phyloP scores from a whole-genome alignment of 1,139 yeast genomes.

The Yamadazyma atmosphaerica region DNA sequence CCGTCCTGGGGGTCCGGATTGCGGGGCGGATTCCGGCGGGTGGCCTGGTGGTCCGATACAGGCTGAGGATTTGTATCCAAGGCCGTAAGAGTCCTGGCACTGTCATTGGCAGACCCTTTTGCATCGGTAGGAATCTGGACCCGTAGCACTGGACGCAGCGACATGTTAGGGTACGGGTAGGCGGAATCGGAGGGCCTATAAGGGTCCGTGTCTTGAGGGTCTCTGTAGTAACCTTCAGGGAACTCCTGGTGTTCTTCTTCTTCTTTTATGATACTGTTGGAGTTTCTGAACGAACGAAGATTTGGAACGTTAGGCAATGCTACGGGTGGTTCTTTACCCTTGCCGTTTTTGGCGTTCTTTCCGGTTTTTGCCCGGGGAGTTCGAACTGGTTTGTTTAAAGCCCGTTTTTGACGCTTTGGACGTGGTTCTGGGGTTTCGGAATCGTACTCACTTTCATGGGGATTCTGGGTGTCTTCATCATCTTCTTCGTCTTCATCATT shows the following conservation, averaged over 20 bases:
- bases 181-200: too few species aligned
- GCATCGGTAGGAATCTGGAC: constrained; percentile 53
- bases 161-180: constrained; percentile 19
- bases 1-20: not conserved
- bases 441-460: not conserved
- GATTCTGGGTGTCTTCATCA: constrained; percentile 1
- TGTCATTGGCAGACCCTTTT: constrained; percentile 20
- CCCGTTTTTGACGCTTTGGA: constrained; percentile 3
- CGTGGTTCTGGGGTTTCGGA: constrained; percentile 1
- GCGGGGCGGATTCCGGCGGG: not conserved
- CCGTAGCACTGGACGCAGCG: constrained; percentile 44
- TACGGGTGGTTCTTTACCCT: constrained; percentile 31
- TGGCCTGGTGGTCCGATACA: not conserved
- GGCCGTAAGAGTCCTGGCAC: constrained; percentile 20
- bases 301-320: constrained; percentile 31
- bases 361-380: too few species aligned
- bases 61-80: constrained; percentile 14
- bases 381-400: constrained; percentile 1
- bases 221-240: too few species aligned
- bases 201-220: too few species aligned
- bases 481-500: constrained; percentile 1
- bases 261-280: constrained; percentile 13
- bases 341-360: too few species aligned
- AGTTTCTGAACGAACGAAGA: constrained; percentile 20
- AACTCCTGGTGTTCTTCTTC: too few species aligned